A percentile compares a stretch with the other conserved stretches of the same genome.
Conservation (phyloP, 345 rosid species). For the Populus tremula region DNA sequence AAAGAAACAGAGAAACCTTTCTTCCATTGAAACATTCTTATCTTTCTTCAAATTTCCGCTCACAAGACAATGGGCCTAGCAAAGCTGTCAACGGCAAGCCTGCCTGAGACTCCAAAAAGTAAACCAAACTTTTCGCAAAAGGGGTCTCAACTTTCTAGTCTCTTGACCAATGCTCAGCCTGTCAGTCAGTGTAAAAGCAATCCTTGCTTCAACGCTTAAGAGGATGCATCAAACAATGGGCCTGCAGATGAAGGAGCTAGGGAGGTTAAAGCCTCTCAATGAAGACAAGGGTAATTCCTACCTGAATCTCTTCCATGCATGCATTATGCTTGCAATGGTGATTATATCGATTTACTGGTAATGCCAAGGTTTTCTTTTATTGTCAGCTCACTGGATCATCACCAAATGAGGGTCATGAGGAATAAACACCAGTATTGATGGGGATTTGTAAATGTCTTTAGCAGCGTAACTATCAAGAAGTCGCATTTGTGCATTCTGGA, state of each 20-base stretch:
- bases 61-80: slow-evolving; percentile 22
- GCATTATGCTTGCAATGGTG: not conserved
- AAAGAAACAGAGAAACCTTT: too few relatives aligned
- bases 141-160: slow-evolving; percentile 29
- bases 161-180: slow-evolving; percentile 19
- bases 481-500: not conserved
- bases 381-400: slow-evolving; percentile 31
- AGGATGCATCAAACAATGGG: slow-evolving; percentile 40
- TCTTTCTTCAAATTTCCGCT: too few relatives aligned
- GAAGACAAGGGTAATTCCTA: slow-evolving; percentile 41
- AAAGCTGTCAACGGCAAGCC: slow-evolving; percentile 27
- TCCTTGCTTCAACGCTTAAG: slow-evolving; percentile 25
- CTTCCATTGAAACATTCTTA: too few relatives aligned
- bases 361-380: slow-evolving; percentile 26
- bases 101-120: slow-evolving; percentile 32
- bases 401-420: slow-evolving; percentile 11
- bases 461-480: not conserved
- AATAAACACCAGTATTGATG: not conserved
- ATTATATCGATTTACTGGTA: slow-evolving; percentile 30
- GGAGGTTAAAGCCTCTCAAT: slow-evolving; percentile 31
- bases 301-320: slow-evolving; percentile 26
- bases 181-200: slow-evolving; percentile 17
- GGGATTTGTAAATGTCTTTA: not conserved
- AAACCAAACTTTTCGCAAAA: slow-evolving; percentile 34
- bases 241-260: slow-evolving; percentile 36